phyloP scores from a whole-genome alignment of 371 early-diverging fungal species.

The Mucor plumbeus region DNA sequence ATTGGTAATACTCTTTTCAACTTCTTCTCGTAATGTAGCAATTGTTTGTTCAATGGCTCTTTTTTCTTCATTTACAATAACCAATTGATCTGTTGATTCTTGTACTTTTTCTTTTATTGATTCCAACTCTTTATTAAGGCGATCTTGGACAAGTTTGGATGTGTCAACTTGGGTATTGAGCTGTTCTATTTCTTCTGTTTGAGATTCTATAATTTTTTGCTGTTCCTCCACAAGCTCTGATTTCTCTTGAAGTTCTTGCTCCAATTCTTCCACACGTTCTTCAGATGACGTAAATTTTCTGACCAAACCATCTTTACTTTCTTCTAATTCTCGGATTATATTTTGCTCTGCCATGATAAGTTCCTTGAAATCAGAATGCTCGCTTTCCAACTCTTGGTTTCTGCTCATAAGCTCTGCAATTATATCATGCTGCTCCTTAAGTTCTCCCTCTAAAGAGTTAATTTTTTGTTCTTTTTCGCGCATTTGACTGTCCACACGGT shows the following conservation, averaged over 20 bases:
- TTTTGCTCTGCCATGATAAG: constrained; percentile 53
- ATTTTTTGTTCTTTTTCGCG: constrained; percentile 64
- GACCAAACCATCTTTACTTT: constrained; percentile 64
- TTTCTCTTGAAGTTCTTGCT: constrained; percentile 17
- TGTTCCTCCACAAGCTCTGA: constrained; percentile 9
- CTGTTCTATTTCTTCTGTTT: constrained; percentile 55
- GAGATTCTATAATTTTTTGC: constrained; percentile 24
- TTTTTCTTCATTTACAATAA: constrained; percentile 9
- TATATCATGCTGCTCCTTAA: constrained; percentile 56
- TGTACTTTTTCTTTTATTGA: background rate
- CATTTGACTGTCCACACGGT: constrained; percentile 73
- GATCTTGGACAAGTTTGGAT: constrained; percentile 12
- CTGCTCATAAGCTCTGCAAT: constrained; percentile 52
- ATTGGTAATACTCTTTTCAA: background rate
- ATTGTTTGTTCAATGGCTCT: background rate
- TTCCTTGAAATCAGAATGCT: constrained; percentile 50
- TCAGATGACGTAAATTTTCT: constrained; percentile 66
- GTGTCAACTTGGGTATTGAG: constrained; percentile 15
- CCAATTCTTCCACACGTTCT: constrained; percentile 35
- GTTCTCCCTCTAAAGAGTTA: constrained; percentile 43
- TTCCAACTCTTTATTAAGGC: constrained; percentile 3
- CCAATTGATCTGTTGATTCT: background rate
- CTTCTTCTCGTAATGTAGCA: background rate
- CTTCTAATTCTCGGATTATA: constrained; percentile 58
- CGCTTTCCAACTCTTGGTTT: constrained; percentile 59